phyloP scores from a whole-genome alignment of 345 rosid genomes.

The Brassica incana region DNA sequence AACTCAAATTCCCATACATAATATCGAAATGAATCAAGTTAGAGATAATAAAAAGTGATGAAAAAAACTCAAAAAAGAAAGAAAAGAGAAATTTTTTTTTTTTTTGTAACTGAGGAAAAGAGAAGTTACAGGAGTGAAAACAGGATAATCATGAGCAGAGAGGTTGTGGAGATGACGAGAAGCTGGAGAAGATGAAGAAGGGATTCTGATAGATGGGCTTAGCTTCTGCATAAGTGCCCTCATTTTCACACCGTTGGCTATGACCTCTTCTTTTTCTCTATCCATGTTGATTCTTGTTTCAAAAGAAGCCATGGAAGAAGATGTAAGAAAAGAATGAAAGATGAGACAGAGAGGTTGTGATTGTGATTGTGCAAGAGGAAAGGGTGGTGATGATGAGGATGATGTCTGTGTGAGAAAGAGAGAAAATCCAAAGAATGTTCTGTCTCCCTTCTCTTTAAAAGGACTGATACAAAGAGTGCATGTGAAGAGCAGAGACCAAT shows the following conservation, averaged over 20 bases:
- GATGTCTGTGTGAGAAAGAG: slow-evolving; percentile 40
- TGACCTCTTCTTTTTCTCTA: slow-evolving; percentile 74
- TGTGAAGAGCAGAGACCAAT: slow-evolving; percentile 41
- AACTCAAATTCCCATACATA: slow-evolving; percentile 28
- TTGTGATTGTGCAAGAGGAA: slow-evolving; percentile 24
- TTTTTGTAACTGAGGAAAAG: background rate
- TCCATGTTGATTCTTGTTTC: slow-evolving; percentile 35
- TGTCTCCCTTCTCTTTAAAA: slow-evolving; percentile 45
- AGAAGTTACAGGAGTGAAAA: slow-evolving; percentile 85
- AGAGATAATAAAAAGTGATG: slow-evolving; percentile 6
- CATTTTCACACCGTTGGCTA: slow-evolving; percentile 82
- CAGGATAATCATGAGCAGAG: slow-evolving; percentile 94
- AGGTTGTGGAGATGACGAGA: slow-evolving; percentile 56
- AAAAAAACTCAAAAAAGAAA: background rate
- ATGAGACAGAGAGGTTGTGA: slow-evolving; percentile 31
- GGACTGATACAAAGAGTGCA: slow-evolving; percentile 45
- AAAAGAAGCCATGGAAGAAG: slow-evolving; percentile 59
- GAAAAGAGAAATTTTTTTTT: background rate
- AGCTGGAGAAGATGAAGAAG: slow-evolving; percentile 44
- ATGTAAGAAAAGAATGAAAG: slow-evolving; percentile 17
- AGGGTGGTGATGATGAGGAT: slow-evolving; percentile 36
- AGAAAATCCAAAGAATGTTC: slow-evolving; percentile 46
- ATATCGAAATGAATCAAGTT: slow-evolving; percentile 14
- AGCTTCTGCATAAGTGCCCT: slow-evolving; percentile 71
- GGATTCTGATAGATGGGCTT: slow-evolving; percentile 59